Conservation (phyloP, 2,329 filamentous ascomycete genomes). For the Aspergillus sp. region DNA sequence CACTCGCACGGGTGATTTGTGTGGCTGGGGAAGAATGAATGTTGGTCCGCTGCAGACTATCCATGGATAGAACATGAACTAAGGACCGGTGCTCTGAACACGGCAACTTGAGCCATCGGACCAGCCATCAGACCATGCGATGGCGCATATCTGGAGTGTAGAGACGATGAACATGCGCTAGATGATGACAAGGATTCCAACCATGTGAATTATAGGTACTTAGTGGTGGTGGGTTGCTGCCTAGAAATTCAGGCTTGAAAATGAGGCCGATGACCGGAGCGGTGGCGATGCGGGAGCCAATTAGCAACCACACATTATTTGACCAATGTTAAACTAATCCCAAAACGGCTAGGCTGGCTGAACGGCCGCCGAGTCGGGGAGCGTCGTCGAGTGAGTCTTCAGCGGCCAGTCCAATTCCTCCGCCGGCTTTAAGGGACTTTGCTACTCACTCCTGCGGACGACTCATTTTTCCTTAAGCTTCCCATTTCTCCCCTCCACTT, state of each 20-base stretch:
- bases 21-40: too few relatives aligned
- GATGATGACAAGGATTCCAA: neutral
- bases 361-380: neutral
- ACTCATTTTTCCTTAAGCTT: conserved; percentile 19
- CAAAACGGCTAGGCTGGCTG: neutral
- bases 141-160: neutral
- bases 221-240: neutral
- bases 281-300: conserved; percentile 23
- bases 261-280: conserved; percentile 32
- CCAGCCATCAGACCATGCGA: neutral
- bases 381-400: conserved; percentile 3
- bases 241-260: neutral
- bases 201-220: conserved; percentile 3
- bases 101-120: neutral
- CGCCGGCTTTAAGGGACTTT: conserved; percentile 25
- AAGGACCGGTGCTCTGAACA: neutral
- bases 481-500: conserved; percentile 20
- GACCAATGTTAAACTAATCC: conserved; percentile 21
- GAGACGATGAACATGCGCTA: neutral
- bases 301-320: conserved; percentile 25
- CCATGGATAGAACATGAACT: neutral
- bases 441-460: conserved; percentile 19
- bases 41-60: neutral
- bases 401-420: conserved; percentile 16
- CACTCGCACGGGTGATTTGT: neutral